Conservation (phyloP, 2,329 filamentous ascomycete genomes). For the Alternaria conjuncta region DNA sequence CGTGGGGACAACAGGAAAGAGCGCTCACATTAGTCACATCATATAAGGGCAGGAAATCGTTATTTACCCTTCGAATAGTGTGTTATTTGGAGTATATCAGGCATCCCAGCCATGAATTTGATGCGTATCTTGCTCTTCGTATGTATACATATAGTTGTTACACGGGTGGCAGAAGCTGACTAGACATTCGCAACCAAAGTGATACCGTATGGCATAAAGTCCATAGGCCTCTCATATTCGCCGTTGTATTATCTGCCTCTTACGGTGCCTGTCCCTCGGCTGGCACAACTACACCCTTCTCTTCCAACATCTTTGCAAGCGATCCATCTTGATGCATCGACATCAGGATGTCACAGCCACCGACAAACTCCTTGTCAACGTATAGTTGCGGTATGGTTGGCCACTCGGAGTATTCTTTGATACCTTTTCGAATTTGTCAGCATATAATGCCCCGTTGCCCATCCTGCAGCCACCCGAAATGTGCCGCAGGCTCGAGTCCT, state of each 20-base stretch:
- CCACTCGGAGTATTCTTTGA: constrained; percentile 99
- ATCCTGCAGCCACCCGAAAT: neutral
- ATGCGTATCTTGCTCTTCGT: neutral
- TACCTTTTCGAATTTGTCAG: constrained; percentile 63
- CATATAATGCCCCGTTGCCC: neutral
- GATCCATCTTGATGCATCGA: constrained; percentile 97
- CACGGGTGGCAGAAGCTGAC: neutral
- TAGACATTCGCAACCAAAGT: neutral
- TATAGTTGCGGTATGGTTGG: constrained; percentile 98
- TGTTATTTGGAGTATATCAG: neutral
- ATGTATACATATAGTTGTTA: constrained; percentile 6
- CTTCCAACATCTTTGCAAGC: constrained; percentile 86
- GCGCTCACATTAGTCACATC: neutral
- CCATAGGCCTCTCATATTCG: neutral
- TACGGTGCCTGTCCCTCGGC: constrained; percentile 35
- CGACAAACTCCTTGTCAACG: constrained; percentile 92
- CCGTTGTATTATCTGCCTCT: neutral
- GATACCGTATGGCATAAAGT: neutral
- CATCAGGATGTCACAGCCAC: constrained; percentile 96
- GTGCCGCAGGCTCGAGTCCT: neutral
- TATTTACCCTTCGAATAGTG: neutral
- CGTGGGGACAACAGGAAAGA: neutral
- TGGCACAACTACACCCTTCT: constrained; percentile 84
- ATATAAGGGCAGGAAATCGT: neutral
- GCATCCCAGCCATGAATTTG: neutral